Evolutionary conservation across 148 eudicot genomes (phyloP).

Genomic region (Fagopyrum tataricum): DNA sequence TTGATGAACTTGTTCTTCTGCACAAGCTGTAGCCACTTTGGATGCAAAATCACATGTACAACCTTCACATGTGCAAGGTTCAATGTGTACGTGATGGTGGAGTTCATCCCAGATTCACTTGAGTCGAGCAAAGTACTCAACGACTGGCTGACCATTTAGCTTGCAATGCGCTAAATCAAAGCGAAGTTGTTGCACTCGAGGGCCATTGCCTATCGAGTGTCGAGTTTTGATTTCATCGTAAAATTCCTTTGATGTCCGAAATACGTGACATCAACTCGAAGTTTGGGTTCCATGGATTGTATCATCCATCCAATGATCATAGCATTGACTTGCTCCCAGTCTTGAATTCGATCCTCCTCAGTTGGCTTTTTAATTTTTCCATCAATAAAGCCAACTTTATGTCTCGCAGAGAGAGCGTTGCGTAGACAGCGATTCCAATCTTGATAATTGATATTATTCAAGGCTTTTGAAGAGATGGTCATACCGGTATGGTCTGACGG

Average conservation of each 20-base stretch:
- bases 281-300: neutral
- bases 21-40: neutral
- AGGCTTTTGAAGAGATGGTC: neutral
- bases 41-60: neutral
- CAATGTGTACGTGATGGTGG: neutral
- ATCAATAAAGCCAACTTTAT: neutral
- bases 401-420: neutral
- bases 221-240: neutral
- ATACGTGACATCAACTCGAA: neutral
- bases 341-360: neutral
- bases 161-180: neutral
- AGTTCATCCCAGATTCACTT: conserved; percentile 6
- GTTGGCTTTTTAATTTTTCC: neutral
- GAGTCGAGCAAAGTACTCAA: neutral
- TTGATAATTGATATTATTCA: too few species aligned
- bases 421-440: neutral
- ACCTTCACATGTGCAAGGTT: neutral
- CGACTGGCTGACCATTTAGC: neutral
- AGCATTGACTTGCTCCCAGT: conserved; percentile 5
- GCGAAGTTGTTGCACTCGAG: neutral
- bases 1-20: conserved; percentile 5
- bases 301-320: conserved; percentile 1
- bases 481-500: neutral
- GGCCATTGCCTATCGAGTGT: neutral
- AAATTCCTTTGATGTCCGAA: neutral